Evolutionary conservation across 2,329 filamentous ascomycete genomes (phyloP).

Genomic region (Fusarium sp.): DNA sequence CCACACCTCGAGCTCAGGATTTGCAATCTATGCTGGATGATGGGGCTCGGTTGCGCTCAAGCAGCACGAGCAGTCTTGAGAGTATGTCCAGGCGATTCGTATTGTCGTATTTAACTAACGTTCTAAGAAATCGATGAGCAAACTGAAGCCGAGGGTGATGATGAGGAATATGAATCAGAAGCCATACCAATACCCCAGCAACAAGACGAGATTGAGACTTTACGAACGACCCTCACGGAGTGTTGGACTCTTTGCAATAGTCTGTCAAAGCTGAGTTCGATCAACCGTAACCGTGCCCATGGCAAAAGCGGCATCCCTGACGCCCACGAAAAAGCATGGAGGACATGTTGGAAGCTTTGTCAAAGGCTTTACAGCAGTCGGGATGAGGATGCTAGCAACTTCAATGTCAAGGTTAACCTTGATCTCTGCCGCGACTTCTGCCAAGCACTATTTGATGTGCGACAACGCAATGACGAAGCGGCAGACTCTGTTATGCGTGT

Average conservation of each 20-base stretch:
- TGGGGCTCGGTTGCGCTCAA: conserved; percentile 69
- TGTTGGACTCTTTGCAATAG: conserved; percentile 97
- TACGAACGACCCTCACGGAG: conserved; percentile 84
- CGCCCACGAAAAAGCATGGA: conserved; percentile 90
- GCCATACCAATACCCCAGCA: conserved; percentile 59
- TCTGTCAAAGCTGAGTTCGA: conserved; percentile 84
- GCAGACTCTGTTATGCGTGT: conserved; percentile 90
- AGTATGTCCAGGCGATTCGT: conserved; percentile 64
- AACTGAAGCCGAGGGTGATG: conserved; percentile 65
- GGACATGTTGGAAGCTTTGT: conserved; percentile 92
- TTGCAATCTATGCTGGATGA: conserved; percentile 77
- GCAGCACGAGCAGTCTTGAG: conserved; percentile 81
- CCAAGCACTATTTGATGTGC: conserved; percentile 88
- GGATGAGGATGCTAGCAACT: conserved; percentile 75
- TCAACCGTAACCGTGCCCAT: conserved; percentile 84
- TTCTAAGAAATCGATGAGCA: conserved; percentile 69
- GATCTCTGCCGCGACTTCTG: conserved; percentile 94
- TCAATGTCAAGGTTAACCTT: conserved; percentile 79
- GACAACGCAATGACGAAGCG: conserved; percentile 80
- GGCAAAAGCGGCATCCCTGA: conserved; percentile 80
- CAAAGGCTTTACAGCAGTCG: conserved; percentile 88
- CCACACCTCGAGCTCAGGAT: conserved; percentile 87
- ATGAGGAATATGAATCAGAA: conserved; percentile 65
- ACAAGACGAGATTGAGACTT: conserved; percentile 73
- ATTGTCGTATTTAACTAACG: conserved; percentile 28